These are phyloP conservation scores for Agrocybe pediades DNA, from an alignment of 768 basidiomycete species.

Conservation along the genomic window DNA sequence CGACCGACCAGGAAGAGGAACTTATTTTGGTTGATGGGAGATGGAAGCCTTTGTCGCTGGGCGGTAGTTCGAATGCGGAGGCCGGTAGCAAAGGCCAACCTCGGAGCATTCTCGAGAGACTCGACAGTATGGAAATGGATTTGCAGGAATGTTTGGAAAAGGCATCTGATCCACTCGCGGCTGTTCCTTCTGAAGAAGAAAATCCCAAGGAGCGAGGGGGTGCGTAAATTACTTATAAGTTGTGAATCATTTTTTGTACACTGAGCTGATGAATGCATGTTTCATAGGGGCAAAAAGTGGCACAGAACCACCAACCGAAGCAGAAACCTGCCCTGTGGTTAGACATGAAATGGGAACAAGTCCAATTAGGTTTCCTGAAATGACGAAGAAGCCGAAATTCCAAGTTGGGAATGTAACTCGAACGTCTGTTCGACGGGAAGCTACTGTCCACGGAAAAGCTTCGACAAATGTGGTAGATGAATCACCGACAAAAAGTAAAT, in stretches of 20 bases:
- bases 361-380: conserved; percentile 4
- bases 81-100: background rate
- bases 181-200: background rate
- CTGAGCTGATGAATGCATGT: background rate
- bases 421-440: no score
- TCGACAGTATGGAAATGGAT: conserved; percentile 15
- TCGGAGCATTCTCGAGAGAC: conserved; percentile 7
- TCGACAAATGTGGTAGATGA: no score
- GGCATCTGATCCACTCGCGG: conserved; percentile 16
- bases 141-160: conserved; percentile 19
- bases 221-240: background rate
- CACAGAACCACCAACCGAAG: background rate
- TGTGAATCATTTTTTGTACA: background rate
- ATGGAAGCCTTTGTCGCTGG: background rate
- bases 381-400: no score
- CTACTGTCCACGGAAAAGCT: background rate
- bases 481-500: no score
- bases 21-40: background rate
- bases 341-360: conserved; percentile 15
- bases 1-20: background rate
- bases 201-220: background rate
- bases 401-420: no score
- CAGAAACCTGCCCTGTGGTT: no score
- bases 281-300: background rate
- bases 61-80: background rate